Evolutionary conservation across 176 grass and related monocot genomes (phyloP), one percentile per base, ranked within the genome.

Genomic region (Lolium multiflorum): DNA sequence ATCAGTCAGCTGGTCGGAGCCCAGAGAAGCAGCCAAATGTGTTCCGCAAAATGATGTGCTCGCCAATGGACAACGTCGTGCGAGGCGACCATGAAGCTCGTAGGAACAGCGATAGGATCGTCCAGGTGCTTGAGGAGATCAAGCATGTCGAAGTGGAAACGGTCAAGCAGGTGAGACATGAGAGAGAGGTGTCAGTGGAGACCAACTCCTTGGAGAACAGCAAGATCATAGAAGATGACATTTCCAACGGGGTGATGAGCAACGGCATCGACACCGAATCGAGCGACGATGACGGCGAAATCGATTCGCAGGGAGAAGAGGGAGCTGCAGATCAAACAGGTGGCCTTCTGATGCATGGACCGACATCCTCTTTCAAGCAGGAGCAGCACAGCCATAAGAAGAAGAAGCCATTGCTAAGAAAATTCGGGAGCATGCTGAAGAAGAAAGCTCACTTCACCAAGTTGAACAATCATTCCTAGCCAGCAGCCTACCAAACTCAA

Each of bases 391-490:
- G 54, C 65, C 88, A 98, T 6, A 98, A 94, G 88, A 98, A 96
- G 79, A 98, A 98, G 90, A 91, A 86, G 88, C 87, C 93, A 38
- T 74, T 98, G 81, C 92, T 96, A 51, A 95, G 86, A 76, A 98
- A 96, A 77, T 96, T 98, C 48, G 88, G 96, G 77, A 98, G 83
- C 89, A 79, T 98, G 5, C 90, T 98, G 57, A 98, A 90, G 87
- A 98, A 98, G 88, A 98, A 94, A 89, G 81, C 87, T 81, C 89
- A 96, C 74, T 89, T 84, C 89, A 89, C 82, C 73, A 93, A 93
- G 84, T 55, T 93, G 74, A 92, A 63, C 59, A 90, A 58, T 65
- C 84, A 83, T 44, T 66, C 87, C 4, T 88, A 81, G 81, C 39
- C 9, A 17, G 7, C 37, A 76, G n/a, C n/a, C n/a, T n/a, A n/a